These are phyloP conservation scores for Trichoderma oligosporum DNA, from an alignment of 2,329 filamentous ascomycete genomes.

Conservation along the genomic window DNA sequence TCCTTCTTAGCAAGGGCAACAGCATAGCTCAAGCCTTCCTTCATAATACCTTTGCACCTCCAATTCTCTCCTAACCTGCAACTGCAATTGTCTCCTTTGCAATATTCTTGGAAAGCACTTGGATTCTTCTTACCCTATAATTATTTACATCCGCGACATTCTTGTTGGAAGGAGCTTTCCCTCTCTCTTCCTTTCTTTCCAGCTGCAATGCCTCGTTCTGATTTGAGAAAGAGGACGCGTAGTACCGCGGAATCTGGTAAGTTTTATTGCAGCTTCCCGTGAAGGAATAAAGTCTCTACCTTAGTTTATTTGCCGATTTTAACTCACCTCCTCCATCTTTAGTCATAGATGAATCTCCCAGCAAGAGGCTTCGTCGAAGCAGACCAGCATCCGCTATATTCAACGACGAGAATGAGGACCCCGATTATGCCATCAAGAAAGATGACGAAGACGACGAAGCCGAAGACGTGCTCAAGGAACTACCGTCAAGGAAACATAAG, in stretches of 20 bases:
- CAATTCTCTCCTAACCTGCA: slow-evolving; percentile 11
- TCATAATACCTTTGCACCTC: slow-evolving; percentile 6
- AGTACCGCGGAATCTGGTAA: slow-evolving; percentile 31
- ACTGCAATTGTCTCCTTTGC: neutral
- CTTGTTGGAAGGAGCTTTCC: slow-evolving; percentile 24
- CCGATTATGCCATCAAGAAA: slow-evolving; percentile 23
- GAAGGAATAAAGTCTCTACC: too few relatives aligned
- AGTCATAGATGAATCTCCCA: slow-evolving; percentile 33
- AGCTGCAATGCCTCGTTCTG: slow-evolving; percentile 29
- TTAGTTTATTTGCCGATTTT: slow-evolving; percentile 6
- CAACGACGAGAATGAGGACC: slow-evolving; percentile 66
- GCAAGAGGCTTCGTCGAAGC: slow-evolving; percentile 45
- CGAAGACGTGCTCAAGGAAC: slow-evolving; percentile 38
- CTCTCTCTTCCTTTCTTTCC: neutral
- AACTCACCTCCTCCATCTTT: slow-evolving; percentile 1
- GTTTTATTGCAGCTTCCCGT: slow-evolving; percentile 17
- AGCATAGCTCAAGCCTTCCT: slow-evolving; percentile 13
- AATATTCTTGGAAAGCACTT: neutral
- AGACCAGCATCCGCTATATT: slow-evolving; percentile 41
- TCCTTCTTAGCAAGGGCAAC: neutral
- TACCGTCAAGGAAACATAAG: slow-evolving; percentile 28
- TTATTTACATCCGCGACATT: neutral
- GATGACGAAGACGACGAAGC: slow-evolving; percentile 37
- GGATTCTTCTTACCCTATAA: neutral
- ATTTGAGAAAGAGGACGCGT: slow-evolving; percentile 37